phyloP scores from a whole-genome alignment of 257 asterid species.

The Osmanthus fragrans region DNA sequence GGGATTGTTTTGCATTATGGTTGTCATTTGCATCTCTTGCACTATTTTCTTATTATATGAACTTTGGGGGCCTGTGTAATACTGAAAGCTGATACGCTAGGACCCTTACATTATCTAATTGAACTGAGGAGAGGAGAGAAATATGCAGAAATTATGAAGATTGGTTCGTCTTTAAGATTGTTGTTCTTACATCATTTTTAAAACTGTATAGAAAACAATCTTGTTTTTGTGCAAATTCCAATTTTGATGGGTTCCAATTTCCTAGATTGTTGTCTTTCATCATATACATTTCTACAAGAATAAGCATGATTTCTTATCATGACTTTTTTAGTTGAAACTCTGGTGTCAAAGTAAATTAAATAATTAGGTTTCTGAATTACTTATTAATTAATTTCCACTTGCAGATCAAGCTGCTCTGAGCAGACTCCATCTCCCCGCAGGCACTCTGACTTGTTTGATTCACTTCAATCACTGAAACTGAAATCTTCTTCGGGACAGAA shows the following conservation, averaged over 20 bases:
- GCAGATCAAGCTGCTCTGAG: constrained; percentile 67
- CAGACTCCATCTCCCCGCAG: constrained; percentile 45
- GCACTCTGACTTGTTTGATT: constrained; percentile 70
- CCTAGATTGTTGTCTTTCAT: background rate
- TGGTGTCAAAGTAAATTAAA: background rate
- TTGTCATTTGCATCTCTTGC: background rate
- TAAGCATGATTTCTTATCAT: background rate
- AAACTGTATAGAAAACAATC: background rate
- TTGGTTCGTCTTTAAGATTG: background rate
- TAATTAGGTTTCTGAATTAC: constrained; percentile 7
- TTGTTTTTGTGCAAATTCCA: background rate
- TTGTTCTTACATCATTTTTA: background rate
- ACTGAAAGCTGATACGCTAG: background rate
- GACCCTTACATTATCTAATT: background rate
- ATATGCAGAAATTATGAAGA: background rate
- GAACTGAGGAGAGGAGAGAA: background rate
- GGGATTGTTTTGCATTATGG: background rate
- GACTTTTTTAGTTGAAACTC: constrained; percentile 12
- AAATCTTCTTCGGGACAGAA: constrained; percentile 53
- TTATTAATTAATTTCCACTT: constrained; percentile 23
- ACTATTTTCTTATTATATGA: background rate
- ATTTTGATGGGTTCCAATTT: background rate
- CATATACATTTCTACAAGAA: background rate
- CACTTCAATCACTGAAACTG: constrained; percentile 71
- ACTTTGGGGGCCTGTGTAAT: background rate